Conservation (phyloP, 2,329 filamentous ascomycete genomes). For the Aspergillus latus region DNA sequence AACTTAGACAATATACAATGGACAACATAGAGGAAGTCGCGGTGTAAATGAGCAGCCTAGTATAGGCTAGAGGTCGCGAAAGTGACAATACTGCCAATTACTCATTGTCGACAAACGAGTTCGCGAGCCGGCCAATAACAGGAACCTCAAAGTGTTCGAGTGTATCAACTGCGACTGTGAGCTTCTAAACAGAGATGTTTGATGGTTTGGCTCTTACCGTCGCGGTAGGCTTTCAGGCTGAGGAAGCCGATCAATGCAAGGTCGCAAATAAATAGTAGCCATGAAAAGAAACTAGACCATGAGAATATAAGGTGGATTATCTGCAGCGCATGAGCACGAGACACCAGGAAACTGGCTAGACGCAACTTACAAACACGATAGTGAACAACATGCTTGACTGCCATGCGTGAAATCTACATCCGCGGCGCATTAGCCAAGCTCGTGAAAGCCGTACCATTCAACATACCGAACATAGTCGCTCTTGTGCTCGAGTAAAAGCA, state of each 20-base stretch:
- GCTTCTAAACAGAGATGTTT: neutral
- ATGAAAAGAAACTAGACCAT: slow-evolving; percentile 81
- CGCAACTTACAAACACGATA: slow-evolving; percentile 54
- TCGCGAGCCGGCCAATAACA: slow-evolving; percentile 80
- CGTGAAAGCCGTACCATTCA: neutral
- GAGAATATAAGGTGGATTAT: slow-evolving; percentile 81
- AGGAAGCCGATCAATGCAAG: slow-evolving; percentile 73
- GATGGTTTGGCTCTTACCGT: slow-evolving; percentile 57
- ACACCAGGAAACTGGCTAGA: neutral
- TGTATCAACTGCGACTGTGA: slow-evolving; percentile 54
- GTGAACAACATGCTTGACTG: slow-evolving; percentile 84
- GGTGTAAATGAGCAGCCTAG: neutral
- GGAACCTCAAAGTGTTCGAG: slow-evolving; percentile 77
- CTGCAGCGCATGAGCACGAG: slow-evolving; percentile 48
- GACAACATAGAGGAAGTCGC: neutral
- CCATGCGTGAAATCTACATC: slow-evolving; percentile 86
- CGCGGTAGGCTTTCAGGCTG: slow-evolving; percentile 75
- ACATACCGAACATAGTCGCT: slow-evolving; percentile 90
- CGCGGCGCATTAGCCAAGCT: neutral
- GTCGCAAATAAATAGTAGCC: slow-evolving; percentile 77
- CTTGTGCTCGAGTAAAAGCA: slow-evolving; percentile 86
- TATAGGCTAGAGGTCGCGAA: neutral
- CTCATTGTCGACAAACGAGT: slow-evolving; percentile 87
- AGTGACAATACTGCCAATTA: slow-evolving; percentile 29
- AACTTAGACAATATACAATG: slow-evolving; percentile 8